Conservation (phyloP, 306 rosid genomes). For the Castanospermum australe region DNA sequence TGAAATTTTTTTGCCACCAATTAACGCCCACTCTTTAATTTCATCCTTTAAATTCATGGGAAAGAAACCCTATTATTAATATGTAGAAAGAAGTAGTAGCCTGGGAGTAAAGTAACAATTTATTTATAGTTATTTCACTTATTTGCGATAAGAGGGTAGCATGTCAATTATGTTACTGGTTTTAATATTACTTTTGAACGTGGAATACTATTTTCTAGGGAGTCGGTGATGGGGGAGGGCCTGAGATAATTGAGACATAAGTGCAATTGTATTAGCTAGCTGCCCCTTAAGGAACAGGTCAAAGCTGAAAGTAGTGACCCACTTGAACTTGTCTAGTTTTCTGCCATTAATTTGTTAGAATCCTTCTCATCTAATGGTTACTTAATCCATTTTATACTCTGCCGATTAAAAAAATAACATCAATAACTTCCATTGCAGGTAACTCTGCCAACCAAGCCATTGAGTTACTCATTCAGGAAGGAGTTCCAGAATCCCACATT, state of each 20-base stretch:
- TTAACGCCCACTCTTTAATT: background rate
- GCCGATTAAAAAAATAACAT: constrained; percentile 26
- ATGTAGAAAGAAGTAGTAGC: background rate
- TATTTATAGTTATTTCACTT: background rate
- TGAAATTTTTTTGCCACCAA: background rate
- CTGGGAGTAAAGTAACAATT: background rate
- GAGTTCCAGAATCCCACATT: constrained; percentile 93
- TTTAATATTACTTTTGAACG: background rate
- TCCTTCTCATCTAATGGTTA: background rate
- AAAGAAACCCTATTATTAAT: background rate
- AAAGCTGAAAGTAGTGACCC: background rate
- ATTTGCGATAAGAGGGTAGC: background rate
- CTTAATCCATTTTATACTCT: background rate
- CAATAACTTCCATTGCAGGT: constrained; percentile 48
- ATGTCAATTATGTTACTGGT: background rate
- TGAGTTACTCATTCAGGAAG: constrained; percentile 86
- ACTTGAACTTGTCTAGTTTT: background rate
- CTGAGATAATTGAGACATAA: background rate
- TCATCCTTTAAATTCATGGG: constrained; percentile 3
- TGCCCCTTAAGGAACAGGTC: background rate
- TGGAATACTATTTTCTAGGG: background rate
- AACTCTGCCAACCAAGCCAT: constrained; percentile 98
- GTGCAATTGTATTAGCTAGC: background rate
- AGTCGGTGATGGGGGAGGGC: background rate
- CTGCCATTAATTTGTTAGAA: background rate